Percentiles rank a stretch among this genome's conserved stretches.
phyloP scores from a whole-genome alignment of 345 rosid genomes.

The Kandelia obovata region DNA sequence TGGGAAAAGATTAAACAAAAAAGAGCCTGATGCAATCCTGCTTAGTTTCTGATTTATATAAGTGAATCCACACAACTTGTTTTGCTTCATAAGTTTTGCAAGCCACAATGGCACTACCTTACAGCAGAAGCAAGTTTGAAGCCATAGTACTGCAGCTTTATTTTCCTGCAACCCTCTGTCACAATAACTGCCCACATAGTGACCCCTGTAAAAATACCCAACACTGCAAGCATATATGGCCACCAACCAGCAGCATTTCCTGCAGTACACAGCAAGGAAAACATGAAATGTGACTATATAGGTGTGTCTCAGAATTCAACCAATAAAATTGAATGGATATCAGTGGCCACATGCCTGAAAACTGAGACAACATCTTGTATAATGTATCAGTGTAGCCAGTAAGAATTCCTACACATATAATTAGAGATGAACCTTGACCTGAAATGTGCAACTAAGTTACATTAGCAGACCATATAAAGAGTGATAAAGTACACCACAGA shows the following conservation, averaged over 20 bases:
- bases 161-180: slow-evolving; percentile 95
- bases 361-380: slow-evolving; percentile 80
- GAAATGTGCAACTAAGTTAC: slow-evolving; percentile 22
- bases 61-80: neutral
- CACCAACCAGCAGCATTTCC: slow-evolving; percentile 68
- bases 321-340: neutral
- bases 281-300: no score
- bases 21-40: no score
- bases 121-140: slow-evolving; percentile 89
- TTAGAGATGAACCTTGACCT: slow-evolving; percentile 94
- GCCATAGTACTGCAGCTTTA: slow-evolving; percentile 90
- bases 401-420: slow-evolving; percentile 89
- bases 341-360: slow-evolving; percentile 54
- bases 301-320: no score
- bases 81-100: neutral
- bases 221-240: slow-evolving; percentile 64
- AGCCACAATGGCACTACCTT: slow-evolving; percentile 42
- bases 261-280: slow-evolving; percentile 28
- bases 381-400: slow-evolving; percentile 90
- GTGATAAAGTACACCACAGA: neutral
- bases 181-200: slow-evolving; percentile 96
- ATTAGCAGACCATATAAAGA: neutral
- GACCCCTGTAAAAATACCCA: slow-evolving; percentile 69
- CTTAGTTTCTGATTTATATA: neutral
- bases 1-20: neutral